Base-by-base conservation (phyloP, 2,329 filamentous ascomycete genomes). In the Hymenoscyphus fructigenus region DNA sequence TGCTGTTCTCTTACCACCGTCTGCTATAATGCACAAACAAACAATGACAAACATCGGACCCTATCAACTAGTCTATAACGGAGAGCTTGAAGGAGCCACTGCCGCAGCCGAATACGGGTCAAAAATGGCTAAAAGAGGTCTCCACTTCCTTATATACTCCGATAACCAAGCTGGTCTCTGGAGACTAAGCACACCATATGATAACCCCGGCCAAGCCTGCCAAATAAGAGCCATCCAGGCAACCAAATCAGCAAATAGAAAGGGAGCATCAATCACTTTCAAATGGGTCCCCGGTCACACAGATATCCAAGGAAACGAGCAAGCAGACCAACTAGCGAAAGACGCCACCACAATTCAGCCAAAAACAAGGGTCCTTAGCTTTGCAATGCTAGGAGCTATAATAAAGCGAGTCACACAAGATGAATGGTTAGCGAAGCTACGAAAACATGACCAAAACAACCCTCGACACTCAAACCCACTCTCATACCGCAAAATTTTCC, bases 151-250 rank as follows among this genome's bases (percentile, higher is more conserved):
- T 5, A 29, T 29, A 29, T 29, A 29, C 28, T 29, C 28, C 28
- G 28, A 29, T 5, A 29, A 29, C 28, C 28, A 29, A 29, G 28
- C 28, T 29, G 28, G 28, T 29, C 28, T 29, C 28, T 29, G 28
- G 28, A 29, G 28, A 29, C 5, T 29, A 29, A 29, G 28, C 28
- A 29, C 28, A 29, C 28, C 28, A 29, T 29, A 2, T 29, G 53
- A 56, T 10, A 56, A 56, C 53, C 53, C 53, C 23, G 53, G 53
- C 15, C 53, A 56, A 56, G 53, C 17, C 23, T 56, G 53, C 53
- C 53, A 56, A 56, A 56, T 56, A 20, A 56, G 53, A 28, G 53
- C 53, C 23, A 56, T 56, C 53, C 15, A 56, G 23, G 53, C 53
- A 20, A 20, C 53, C 53, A 28, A 47, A 47, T 29, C 28, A 29